Conservation (phyloP, 2,329 filamentous ascomycete species). For the Colletotrichum salicis region DNA sequence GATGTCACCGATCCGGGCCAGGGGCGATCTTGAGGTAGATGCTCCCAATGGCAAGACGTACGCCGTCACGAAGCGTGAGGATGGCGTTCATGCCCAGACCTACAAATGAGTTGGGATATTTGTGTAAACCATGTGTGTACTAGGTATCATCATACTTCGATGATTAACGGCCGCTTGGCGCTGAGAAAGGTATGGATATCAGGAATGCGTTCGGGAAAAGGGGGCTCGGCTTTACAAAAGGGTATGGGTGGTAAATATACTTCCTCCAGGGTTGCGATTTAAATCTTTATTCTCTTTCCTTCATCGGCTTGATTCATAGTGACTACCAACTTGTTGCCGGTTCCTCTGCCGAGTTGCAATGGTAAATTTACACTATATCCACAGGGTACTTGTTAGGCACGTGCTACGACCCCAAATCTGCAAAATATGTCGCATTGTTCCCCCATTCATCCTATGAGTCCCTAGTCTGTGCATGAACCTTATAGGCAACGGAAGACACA, state of each 20-base stretch:
- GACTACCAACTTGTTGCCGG: too few species aligned
- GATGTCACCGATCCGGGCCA: conserved; percentile 41
- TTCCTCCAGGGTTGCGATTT: background rate
- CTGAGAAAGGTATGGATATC: background rate
- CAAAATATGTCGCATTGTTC: too few species aligned
- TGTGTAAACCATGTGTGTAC: background rate
- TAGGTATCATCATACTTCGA: too few species aligned
- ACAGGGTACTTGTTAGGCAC: too few species aligned
- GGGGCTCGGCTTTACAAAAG: background rate
- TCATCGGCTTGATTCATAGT: background rate
- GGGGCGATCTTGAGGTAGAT: conserved; percentile 38
- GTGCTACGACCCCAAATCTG: too few species aligned
- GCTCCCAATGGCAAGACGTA: conserved; percentile 35
- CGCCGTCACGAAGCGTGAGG: conserved; percentile 38
- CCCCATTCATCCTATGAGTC: too few species aligned
- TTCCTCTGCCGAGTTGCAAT: too few species aligned
- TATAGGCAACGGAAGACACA: too few species aligned
- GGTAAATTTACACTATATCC: too few species aligned
- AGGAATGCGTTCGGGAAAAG: background rate
- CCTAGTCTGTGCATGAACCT: too few species aligned
- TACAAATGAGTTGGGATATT: background rate
- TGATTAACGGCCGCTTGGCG: background rate
- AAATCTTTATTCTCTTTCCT: background rate
- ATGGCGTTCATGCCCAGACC: conserved; percentile 35
- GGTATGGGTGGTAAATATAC: too few species aligned